Conservation (phyloP, 192 early-diverging fungal genomes). For the Coemansia aciculifera region DNA sequence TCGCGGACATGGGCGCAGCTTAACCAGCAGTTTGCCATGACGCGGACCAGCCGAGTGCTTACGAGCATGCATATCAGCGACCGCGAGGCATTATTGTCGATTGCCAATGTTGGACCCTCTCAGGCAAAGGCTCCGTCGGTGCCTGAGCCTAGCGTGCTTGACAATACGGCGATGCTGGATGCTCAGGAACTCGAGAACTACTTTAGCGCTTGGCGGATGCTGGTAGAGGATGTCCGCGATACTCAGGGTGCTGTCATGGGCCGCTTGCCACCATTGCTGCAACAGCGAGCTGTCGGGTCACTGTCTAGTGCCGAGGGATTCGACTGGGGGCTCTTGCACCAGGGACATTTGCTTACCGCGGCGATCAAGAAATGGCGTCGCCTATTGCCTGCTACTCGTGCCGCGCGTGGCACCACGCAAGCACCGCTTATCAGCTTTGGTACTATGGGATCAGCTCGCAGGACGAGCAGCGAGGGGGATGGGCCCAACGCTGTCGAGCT, state of each 20-base stretch:
- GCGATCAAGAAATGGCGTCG: constrained; percentile 5
- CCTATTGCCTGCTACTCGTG: neutral
- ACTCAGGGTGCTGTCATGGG: neutral
- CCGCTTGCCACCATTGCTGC: constrained; percentile 5
- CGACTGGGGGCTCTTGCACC: constrained; percentile 25
- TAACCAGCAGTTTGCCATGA: neutral
- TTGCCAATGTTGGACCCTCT: neutral
- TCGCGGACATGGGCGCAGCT: constrained; percentile 14
- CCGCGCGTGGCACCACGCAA: neutral
- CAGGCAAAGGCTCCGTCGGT: neutral
- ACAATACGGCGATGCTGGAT: neutral
- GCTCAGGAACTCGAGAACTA: constrained; percentile 6
- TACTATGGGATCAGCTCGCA: neutral
- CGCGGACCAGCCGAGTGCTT: neutral
- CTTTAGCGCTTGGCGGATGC: constrained; percentile 30
- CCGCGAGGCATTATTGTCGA: neutral
- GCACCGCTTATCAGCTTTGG: neutral
- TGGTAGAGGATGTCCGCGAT: constrained; percentile 8
- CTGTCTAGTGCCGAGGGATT: constrained; percentile 8
- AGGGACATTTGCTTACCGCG: constrained; percentile 7
- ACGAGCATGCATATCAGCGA: constrained; percentile 6
- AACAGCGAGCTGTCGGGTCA: neutral
- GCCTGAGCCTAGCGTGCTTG: neutral
- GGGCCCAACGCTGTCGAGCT: constrained; percentile 14
- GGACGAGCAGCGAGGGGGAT: neutral